phyloP scores from a whole-genome alignment of 2,329 filamentous ascomycete genomes.

The Drechslera avenae region DNA sequence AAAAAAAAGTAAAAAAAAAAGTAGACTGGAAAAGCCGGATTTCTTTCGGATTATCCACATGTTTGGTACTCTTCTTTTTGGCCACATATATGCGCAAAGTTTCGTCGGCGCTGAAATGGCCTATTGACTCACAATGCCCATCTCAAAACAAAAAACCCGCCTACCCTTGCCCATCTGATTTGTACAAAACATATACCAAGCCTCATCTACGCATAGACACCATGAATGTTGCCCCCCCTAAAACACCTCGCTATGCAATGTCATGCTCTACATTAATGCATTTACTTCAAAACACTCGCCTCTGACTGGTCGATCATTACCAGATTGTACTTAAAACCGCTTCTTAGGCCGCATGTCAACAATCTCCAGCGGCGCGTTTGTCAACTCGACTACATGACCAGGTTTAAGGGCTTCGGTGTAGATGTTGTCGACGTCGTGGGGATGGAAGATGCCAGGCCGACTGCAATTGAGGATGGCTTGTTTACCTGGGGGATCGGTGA shows the following conservation, averaged over 20 bases:
- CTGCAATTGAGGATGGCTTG: constrained; percentile 81
- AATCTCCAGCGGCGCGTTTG: constrained; percentile 65
- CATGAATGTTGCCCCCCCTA: background rate
- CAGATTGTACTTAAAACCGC: constrained; percentile 12
- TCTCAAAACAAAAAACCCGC: too few relatives aligned
- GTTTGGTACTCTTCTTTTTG: too few relatives aligned
- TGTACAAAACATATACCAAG: background rate
- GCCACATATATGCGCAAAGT: too few relatives aligned
- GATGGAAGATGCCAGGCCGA: constrained; percentile 83
- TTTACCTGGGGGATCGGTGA: constrained; percentile 91
- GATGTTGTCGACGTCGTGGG: constrained; percentile 70
- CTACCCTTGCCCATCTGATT: too few relatives aligned
- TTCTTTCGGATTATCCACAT: too few relatives aligned
- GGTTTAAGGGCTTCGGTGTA: constrained; percentile 73
- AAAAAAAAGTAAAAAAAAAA: too few relatives aligned
- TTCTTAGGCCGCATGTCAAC: constrained; percentile 61
- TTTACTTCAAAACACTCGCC: background rate
- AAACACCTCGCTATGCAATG: constrained; percentile 16
- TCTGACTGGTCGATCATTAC: too few relatives aligned
- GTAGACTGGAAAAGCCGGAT: too few relatives aligned
- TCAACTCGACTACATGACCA: constrained; percentile 64
- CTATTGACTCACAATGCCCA: too few relatives aligned
- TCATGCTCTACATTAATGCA: background rate
- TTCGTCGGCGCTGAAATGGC: too few relatives aligned
- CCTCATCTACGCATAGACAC: background rate